Evolutionary conservation across 2,329 filamentous ascomycete species (phyloP).

Genomic region (Seiridium unicorne): DNA sequence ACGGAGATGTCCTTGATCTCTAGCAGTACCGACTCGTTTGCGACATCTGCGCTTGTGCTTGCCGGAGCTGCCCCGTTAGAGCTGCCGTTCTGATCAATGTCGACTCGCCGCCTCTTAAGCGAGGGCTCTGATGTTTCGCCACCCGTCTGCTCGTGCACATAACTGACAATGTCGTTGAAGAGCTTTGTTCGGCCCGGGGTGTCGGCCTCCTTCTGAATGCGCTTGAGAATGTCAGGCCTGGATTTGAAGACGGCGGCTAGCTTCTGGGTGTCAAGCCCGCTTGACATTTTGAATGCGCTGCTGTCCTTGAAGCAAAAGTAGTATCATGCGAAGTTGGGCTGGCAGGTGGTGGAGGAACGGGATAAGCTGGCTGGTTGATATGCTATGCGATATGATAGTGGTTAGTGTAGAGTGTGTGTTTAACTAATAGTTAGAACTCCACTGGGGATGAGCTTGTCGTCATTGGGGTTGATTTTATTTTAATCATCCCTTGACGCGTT

Average conservation of each 20-base stretch:
- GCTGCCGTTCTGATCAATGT: slow-evolving; percentile 33
- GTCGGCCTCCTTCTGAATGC: slow-evolving; percentile 53
- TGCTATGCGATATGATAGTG: too few relatives aligned
- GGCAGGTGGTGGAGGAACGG: too few relatives aligned
- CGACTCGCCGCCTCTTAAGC: slow-evolving; percentile 52
- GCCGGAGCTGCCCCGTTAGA: slow-evolving; percentile 17
- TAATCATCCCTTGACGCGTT: background rate
- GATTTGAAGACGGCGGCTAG: slow-evolving; percentile 52
- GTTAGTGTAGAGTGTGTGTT: background rate
- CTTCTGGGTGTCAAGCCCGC: slow-evolving; percentile 46
- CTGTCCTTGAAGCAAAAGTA: background rate
- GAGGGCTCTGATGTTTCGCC: slow-evolving; percentile 37
- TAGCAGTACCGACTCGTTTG: slow-evolving; percentile 52
- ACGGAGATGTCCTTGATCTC: slow-evolving; percentile 66
- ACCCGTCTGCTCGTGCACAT: slow-evolving; percentile 44
- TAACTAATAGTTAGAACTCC: background rate
- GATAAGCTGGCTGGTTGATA: too few relatives aligned
- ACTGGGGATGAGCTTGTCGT: background rate
- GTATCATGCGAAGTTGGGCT: background rate
- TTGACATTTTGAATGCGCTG: slow-evolving; percentile 31
- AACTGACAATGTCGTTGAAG: slow-evolving; percentile 56
- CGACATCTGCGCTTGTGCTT: slow-evolving; percentile 35
- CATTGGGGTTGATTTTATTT: background rate
- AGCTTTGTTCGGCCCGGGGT: slow-evolving; percentile 47
- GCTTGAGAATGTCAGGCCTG: slow-evolving; percentile 54